These are phyloP conservation scores for Coemansia umbellata DNA, from an alignment of 192 early-diverging fungal genomes.

Conservation along the genomic window DNA sequence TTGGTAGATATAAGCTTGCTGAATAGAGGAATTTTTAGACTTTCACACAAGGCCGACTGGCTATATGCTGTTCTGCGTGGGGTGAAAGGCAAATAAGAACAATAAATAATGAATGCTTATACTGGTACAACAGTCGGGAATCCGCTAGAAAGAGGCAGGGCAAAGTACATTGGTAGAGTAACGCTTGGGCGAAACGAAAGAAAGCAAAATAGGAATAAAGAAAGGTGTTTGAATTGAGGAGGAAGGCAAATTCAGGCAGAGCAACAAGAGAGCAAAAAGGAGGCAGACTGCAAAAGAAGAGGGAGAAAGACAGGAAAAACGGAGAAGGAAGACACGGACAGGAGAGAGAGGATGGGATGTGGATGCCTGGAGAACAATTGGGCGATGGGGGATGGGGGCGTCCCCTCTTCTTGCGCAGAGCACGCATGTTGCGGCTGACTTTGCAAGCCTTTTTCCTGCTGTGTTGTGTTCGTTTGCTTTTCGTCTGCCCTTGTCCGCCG, in stretches of 20 bases:
- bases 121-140: not conserved
- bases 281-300: not conserved
- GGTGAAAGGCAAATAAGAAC: not conserved
- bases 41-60: too few species aligned
- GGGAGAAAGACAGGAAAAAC: not conserved
- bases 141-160: not conserved
- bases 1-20: too few species aligned
- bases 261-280: not conserved
- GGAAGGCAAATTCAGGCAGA: not conserved
- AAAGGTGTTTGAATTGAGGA: not conserved
- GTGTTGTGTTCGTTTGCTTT: too few species aligned
- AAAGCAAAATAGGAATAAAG: too few species aligned
- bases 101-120: not conserved
- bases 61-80: too few species aligned
- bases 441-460: too few species aligned
- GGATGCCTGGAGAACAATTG: conserved; percentile 4
- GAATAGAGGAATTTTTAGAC: too few species aligned
- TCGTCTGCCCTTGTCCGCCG: too few species aligned
- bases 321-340: not conserved
- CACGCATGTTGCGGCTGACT: not conserved
- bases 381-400: not conserved
- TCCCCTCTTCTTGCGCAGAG: not conserved
- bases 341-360: not conserved
- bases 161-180: conserved; percentile 1
- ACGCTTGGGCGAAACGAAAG: not conserved